These are phyloP conservation scores for Mycena latifolia DNA, from an alignment of 768 basidiomycete species.

Conservation along the genomic window DNA sequence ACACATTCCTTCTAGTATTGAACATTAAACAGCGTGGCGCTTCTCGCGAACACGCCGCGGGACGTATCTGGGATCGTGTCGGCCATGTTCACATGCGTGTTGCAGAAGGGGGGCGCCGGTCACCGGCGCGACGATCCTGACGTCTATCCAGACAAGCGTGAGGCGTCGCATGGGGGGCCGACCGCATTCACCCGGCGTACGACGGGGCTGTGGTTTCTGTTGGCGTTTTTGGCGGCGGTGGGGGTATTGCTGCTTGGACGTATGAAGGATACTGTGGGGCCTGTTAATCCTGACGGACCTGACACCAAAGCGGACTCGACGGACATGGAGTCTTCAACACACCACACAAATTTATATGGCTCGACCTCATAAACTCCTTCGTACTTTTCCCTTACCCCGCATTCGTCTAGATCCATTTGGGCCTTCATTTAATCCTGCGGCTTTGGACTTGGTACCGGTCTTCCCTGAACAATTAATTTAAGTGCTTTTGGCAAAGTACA, in stretches of 20 bases:
- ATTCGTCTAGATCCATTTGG: too few species aligned
- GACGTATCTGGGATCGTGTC: slow-evolving; percentile 67
- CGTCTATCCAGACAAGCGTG: slow-evolving; percentile 48
- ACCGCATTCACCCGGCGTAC: slow-evolving; percentile 23
- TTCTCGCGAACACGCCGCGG: slow-evolving; percentile 61
- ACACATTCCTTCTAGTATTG: too few species aligned
- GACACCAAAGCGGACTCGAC: too few species aligned
- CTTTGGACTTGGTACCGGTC: too few species aligned
- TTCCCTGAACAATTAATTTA: too few species aligned
- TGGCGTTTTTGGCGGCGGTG: background rate
- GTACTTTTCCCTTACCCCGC: too few species aligned
- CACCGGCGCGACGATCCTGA: slow-evolving; percentile 61
- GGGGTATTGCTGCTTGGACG: background rate
- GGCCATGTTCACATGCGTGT: slow-evolving; percentile 67
- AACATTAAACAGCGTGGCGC: slow-evolving; percentile 40
- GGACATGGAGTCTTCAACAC: too few species aligned
- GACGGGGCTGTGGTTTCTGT: slow-evolving; percentile 4
- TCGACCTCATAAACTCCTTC: too few species aligned
- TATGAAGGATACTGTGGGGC: slow-evolving; percentile 10
- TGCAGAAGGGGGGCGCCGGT: slow-evolving; percentile 68
- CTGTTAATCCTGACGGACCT: background rate
- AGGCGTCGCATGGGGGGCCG: too few species aligned
- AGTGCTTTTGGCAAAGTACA: too few species aligned
- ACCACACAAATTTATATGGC: too few species aligned
- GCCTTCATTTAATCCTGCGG: too few species aligned